Evolutionary conservation across 441 rosid genomes (phyloP).

Genomic region (Breynia disticha): DNA sequence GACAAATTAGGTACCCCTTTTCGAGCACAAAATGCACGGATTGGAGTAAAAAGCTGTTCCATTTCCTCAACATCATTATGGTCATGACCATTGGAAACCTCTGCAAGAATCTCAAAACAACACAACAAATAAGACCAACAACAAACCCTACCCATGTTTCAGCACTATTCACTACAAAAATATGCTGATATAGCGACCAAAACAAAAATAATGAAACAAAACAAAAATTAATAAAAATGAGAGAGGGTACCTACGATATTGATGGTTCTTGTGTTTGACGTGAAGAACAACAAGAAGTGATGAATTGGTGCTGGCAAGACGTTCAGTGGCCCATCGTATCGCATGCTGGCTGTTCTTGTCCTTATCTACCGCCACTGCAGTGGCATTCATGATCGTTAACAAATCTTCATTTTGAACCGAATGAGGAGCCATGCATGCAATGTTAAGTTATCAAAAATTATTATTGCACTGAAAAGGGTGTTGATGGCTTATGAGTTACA

Average conservation of each 20-base stretch:
- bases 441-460: too few species aligned
- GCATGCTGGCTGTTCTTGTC: constrained; percentile 77
- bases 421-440: constrained; percentile 23
- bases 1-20: constrained; percentile 33
- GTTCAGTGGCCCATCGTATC: constrained; percentile 81
- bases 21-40: constrained; percentile 54
- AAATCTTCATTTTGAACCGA: constrained; percentile 16
- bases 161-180: background rate
- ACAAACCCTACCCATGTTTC: background rate
- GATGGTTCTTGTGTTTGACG: constrained; percentile 37
- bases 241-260: constrained; percentile 59
- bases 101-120: constrained; percentile 12
- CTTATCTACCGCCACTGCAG: constrained; percentile 64
- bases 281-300: constrained; percentile 45
- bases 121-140: background rate
- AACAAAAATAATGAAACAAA: background rate
- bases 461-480: too few species aligned
- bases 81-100: constrained; percentile 20
- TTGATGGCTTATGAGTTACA: too few species aligned
- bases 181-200: background rate
- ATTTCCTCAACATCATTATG: constrained; percentile 22
- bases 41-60: constrained; percentile 36
- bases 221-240: constrained; percentile 12
- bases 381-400: constrained; percentile 22
- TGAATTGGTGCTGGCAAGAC: constrained; percentile 31